phyloP scores from a whole-genome alignment of 345 rosid species.

The Arabidopsis arenosa region DNA sequence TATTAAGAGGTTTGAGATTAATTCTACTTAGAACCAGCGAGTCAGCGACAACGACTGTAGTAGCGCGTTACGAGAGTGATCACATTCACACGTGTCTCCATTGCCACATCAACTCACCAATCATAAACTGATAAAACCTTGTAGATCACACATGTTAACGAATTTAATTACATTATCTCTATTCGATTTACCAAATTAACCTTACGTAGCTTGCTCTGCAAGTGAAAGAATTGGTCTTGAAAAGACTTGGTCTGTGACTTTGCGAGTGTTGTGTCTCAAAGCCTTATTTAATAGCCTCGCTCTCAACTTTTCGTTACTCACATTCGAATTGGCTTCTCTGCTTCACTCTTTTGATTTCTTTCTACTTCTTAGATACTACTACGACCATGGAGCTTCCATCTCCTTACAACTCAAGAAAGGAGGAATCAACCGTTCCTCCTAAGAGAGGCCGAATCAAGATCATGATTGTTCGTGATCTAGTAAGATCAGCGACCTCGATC shows the following conservation, averaged over 20 bases:
- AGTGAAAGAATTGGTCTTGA: conserved; percentile 17
- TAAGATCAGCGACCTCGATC: background rate
- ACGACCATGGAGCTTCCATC: conserved; percentile 26
- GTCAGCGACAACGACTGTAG: background rate
- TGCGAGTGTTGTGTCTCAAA: background rate
- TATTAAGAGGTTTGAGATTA: background rate
- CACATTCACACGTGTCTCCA: background rate
- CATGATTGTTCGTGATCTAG: conserved; percentile 28
- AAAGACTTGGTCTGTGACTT: background rate
- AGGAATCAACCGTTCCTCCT: conserved; percentile 10
- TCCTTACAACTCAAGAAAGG: background rate
- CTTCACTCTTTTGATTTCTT: background rate
- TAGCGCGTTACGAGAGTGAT: background rate
- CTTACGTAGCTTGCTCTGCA: conserved; percentile 10
- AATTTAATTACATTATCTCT: background rate
- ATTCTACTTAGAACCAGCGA: background rate
- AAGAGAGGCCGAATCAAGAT: conserved; percentile 38
- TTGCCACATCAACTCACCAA: background rate
- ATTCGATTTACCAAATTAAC: background rate
- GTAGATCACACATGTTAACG: background rate
- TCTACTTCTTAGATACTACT: background rate
- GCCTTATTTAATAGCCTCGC: background rate
- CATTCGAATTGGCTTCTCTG: background rate
- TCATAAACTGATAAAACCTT: conserved; percentile 13
- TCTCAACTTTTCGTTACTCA: background rate